Base-by-base conservation (phyloP, 2,329 filamentous ascomycete species). In the Didymella exigua region DNA sequence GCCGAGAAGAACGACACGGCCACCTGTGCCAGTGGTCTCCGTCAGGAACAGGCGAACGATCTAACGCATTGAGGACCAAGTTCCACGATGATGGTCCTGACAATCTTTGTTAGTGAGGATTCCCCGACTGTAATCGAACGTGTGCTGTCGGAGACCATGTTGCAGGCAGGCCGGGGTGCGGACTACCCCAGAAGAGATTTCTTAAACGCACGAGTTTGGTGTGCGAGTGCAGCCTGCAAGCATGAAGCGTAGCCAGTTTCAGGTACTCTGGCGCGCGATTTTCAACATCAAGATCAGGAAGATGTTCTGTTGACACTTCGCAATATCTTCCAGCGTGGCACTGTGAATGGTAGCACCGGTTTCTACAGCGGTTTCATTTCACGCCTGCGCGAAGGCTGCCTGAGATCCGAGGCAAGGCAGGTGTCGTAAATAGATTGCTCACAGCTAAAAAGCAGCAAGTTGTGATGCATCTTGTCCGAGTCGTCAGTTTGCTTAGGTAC, bases 121-220 rank as follows among this genome's bases (percentile, higher is more conserved):
- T 61, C 57, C 56, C 54, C 61, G 62, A 65, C 63, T 59, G 42
- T 56, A 60, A 45, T 67, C 64, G 60, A 71, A 74, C 72, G 61
- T 65, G 50, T 56, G 38, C 48, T 56, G 72, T 75, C 61, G 65
- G 70, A 74, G 68, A 69, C 34, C 40, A 56, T 70, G 71, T 75
- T 65, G 59, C 72, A 75, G 70, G 63, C 45, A 59, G 60, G 42
- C 58, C 53, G 57, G 66, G 66, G 62, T 21, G 40, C n/a, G 51
- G 41, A 31, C 36, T 53, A 44, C 56, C 55, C 60, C 55, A 62
- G 56, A 57, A 53, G 63, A 62, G 61, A 58, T 56, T 58, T 64
- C 54, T 57, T 56, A 73, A 73, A 75, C 71, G 70, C 71, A 73
- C 69, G 70, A 72, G 67, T 71, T 69, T 71, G 63, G 61, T 61